These are phyloP conservation scores for Raphidocelis subcapitata DNA, from an alignment of 139 green algal genomes.

Conservation along the genomic window DNA sequence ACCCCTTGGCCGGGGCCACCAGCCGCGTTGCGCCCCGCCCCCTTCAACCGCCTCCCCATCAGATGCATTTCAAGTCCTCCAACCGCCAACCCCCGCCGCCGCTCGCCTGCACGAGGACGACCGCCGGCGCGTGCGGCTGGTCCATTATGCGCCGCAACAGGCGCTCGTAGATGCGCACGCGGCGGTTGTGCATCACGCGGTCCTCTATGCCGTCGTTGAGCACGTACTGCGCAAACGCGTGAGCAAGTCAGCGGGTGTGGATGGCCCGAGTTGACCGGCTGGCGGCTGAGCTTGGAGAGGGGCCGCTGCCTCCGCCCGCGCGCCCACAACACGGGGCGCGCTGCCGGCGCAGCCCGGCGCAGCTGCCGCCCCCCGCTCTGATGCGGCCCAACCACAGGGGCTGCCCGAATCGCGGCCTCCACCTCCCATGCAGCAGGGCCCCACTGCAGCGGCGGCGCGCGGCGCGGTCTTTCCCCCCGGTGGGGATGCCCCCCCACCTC, in stretches of 20 bases:
- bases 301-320: background rate
- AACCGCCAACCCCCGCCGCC: too few relatives aligned
- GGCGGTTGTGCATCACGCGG: slow-evolving; percentile 1
- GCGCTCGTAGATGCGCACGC: background rate
- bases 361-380: background rate
- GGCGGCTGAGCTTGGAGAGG: background rate
- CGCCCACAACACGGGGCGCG: too few relatives aligned
- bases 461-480: too few relatives aligned
- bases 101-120: background rate
- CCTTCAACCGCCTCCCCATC: too few relatives aligned
- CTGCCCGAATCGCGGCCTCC: too few relatives aligned
- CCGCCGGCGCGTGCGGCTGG: background rate
- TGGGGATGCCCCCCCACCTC: background rate
- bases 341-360: too few relatives aligned
- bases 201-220: slow-evolving; percentile 2
- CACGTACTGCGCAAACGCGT: slow-evolving; percentile 2
- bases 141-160: background rate
- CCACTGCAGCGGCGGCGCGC: too few relatives aligned
- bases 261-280: background rate
- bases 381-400: background rate
- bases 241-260: background rate
- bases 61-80: too few relatives aligned
- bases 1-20: too few relatives aligned
- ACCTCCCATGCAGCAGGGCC: too few relatives aligned
- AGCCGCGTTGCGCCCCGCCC: too few relatives aligned